Percentiles rank a stretch among this genome's conserved stretches.
phyloP scores from a whole-genome alignment of 2,329 filamentous ascomycete species.

The Microcyclospora tardicrescens region DNA sequence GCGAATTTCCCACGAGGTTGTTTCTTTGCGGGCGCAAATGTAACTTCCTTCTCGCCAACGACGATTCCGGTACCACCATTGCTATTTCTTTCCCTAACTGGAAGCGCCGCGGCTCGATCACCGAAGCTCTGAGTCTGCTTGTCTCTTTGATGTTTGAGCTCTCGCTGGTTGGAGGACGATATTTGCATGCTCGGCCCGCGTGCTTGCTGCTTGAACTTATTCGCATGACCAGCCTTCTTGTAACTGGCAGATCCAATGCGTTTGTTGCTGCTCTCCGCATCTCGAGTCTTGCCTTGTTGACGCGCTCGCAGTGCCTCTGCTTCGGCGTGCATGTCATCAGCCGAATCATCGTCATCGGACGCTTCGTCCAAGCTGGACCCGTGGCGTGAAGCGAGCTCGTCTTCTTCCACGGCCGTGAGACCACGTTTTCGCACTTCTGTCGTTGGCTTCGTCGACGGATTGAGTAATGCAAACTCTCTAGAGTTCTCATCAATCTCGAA shows the following conservation, averaged over 20 bases:
- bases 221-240: constrained; percentile 35
- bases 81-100: constrained; percentile 14
- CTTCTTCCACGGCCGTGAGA: constrained; percentile 48
- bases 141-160: constrained; percentile 25
- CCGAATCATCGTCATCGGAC: constrained; percentile 31
- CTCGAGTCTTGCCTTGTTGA: constrained; percentile 25
- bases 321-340: constrained; percentile 25
- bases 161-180: constrained; percentile 33
- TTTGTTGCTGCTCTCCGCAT: constrained; percentile 22
- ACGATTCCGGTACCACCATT: constrained; percentile 16
- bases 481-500: constrained; percentile 85
- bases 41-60: constrained; percentile 49
- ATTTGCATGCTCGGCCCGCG: constrained; percentile 41
- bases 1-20: constrained; percentile 8
- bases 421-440: constrained; percentile 30
- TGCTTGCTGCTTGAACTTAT: constrained; percentile 27
- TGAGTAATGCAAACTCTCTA: constrained; percentile 74
- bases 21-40: constrained; percentile 52
- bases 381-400: constrained; percentile 35
- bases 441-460: constrained; percentile 58
- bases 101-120: constrained; percentile 35
- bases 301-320: constrained; percentile 11
- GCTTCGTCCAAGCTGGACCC: constrained; percentile 21
- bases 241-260: constrained; percentile 56
- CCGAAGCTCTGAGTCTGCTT: constrained; percentile 44